These are phyloP conservation scores for Amanita molliuscula DNA, from an alignment of 768 basidiomycete species.

Conservation along the genomic window DNA sequence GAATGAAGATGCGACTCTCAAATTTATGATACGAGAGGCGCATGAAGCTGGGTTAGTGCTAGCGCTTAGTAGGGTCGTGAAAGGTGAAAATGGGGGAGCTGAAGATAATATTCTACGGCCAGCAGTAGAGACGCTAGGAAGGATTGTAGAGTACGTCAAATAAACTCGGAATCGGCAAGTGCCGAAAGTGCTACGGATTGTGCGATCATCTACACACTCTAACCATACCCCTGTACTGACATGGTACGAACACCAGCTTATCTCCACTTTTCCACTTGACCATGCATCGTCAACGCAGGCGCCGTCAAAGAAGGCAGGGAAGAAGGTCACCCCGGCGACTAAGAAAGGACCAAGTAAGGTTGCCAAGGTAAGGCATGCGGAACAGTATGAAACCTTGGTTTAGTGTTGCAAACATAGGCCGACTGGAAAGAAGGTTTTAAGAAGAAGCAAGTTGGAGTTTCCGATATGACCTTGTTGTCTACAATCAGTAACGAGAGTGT, in stretches of 20 bases:
- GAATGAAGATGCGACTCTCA: slow-evolving; percentile 24
- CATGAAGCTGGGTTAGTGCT: slow-evolving; percentile 40
- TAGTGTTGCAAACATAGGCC: slow-evolving; percentile 43
- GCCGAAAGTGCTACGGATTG: not conserved
- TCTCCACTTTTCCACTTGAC: not conserved
- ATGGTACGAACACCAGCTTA: slow-evolving; percentile 12
- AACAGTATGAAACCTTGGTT: not conserved
- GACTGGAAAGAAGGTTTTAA: slow-evolving; percentile 99
- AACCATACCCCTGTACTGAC: not conserved
- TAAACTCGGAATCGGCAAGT: slow-evolving; percentile 2
- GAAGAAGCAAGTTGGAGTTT: slow-evolving; percentile 97
- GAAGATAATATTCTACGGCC: slow-evolving; percentile 32
- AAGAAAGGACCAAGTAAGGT: slow-evolving; percentile 63
- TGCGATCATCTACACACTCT: not conserved
- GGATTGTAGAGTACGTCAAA: slow-evolving; percentile 12
- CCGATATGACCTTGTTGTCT: slow-evolving; percentile 96
- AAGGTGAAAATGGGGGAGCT: slow-evolving; percentile 21
- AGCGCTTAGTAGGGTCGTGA: slow-evolving; percentile 42
- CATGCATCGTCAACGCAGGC: slow-evolving; percentile 36
- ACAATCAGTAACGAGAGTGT: slow-evolving; percentile 96
- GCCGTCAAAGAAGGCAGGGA: slow-evolving; percentile 83
- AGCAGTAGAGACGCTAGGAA: slow-evolving; percentile 41
- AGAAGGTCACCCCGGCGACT: slow-evolving; percentile 57
- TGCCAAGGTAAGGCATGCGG: slow-evolving; percentile 48
- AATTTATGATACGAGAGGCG: slow-evolving; percentile 39